These are phyloP conservation scores for Phlegmacium glaucopus DNA, from an alignment of 768 basidiomycete species.

Conservation along the genomic window DNA sequence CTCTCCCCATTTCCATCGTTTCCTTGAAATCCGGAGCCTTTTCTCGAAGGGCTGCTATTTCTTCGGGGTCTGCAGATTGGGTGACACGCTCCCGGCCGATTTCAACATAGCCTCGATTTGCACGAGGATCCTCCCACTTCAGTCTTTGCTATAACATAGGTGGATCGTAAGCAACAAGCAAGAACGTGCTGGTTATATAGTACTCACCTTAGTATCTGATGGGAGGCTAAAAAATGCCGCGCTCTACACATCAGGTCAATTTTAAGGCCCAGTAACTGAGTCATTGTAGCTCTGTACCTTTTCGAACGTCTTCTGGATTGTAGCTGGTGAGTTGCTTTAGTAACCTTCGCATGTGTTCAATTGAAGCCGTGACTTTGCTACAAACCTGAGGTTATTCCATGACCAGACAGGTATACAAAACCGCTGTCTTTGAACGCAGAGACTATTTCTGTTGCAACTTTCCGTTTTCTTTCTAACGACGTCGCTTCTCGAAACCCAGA, in stretches of 20 bases:
- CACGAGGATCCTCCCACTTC: constrained; percentile 81
- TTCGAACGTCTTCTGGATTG: constrained; percentile 56
- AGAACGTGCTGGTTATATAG: background rate
- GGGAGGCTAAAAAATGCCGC: constrained; percentile 72
- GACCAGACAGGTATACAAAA: constrained; percentile 74
- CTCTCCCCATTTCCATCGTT: constrained; percentile 85
- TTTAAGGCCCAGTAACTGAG: background rate
- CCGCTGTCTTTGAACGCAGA: constrained; percentile 78
- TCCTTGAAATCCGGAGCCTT: constrained; percentile 83
- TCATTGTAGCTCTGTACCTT: constrained; percentile 42
- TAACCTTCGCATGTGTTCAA: background rate
- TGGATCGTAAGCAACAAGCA: background rate
- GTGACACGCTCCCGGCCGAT: constrained; percentile 83
- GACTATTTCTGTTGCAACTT: constrained; percentile 66
- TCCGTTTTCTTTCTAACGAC: constrained; percentile 52
- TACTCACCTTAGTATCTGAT: constrained; percentile 51
- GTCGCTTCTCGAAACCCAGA: constrained; percentile 54
- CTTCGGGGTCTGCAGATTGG: constrained; percentile 62
- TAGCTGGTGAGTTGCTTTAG: constrained; percentile 22
- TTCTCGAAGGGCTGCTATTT: constrained; percentile 71
- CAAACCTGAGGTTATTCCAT: constrained; percentile 59
- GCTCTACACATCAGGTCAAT: constrained; percentile 45
- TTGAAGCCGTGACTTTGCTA: background rate
- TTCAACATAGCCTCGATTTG: constrained; percentile 82
- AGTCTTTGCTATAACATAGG: constrained; percentile 45